Evolutionary conservation across 83 land plant genomes (phyloP).

Genomic region (Larix sibirica): DNA sequence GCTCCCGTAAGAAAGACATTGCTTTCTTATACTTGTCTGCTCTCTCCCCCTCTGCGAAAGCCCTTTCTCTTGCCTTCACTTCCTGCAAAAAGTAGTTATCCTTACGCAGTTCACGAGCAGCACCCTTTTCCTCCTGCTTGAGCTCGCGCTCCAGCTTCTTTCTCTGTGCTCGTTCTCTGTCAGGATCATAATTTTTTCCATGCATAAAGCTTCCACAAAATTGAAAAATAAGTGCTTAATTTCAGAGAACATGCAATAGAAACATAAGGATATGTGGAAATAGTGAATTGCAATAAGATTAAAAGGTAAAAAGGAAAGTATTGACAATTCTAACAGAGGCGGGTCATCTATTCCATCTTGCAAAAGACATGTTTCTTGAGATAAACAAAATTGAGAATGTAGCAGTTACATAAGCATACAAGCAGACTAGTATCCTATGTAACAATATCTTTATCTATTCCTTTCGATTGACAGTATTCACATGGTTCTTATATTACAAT

Average conservation of each 20-base stretch:
- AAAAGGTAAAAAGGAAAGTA: not conserved
- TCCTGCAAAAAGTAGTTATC: no score
- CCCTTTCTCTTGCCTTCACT: no score
- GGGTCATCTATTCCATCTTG: not conserved
- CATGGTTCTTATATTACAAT: no score
- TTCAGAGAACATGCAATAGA: not conserved
- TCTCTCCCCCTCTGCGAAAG: no score
- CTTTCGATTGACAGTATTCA: no score
- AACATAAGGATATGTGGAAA: no score
- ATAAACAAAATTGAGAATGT: not conserved
- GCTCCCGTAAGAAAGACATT: no score
- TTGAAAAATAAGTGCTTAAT: not conserved
- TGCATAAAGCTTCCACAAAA: slow-evolving; percentile 71
- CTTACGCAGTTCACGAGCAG: slow-evolving; percentile 84
- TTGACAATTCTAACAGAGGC: not conserved
- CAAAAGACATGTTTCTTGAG: not conserved
- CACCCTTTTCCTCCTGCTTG: slow-evolving; percentile 80
- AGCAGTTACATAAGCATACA: not conserved
- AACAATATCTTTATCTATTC: no score
- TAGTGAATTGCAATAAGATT: not conserved
- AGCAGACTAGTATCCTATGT: not conserved
- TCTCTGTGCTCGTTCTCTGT: slow-evolving; percentile 74
- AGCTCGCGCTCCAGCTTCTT: slow-evolving; percentile 65
- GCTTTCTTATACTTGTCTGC: no score
- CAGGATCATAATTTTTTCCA: slow-evolving; percentile 94